Evolutionary conservation across 208 protist genomes (phyloP).

Genomic region (Wallacemonas collosoma): DNA sequence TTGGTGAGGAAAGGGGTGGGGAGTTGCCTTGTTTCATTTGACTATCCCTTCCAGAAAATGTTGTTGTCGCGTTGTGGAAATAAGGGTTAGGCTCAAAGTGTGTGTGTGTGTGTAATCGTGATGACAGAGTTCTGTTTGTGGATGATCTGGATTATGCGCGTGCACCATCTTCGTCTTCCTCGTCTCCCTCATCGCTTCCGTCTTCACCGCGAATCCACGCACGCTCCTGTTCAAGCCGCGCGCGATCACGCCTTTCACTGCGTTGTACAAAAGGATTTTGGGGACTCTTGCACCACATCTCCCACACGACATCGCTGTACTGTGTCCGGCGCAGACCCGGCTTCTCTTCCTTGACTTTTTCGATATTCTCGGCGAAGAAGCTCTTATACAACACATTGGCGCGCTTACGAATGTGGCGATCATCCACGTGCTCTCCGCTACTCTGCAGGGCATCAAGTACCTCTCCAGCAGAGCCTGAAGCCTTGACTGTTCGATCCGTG

Average conservation of each 20-base stretch:
- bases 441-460: slow-evolving; percentile 51
- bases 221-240: slow-evolving; percentile 71
- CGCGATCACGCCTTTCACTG: slow-evolving; percentile 54
- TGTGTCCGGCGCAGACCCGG: slow-evolving; percentile 79
- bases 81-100: no score
- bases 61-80: no score
- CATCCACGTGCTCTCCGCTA: slow-evolving; percentile 28
- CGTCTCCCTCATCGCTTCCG: slow-evolving; percentile 42
- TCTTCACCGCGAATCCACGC: slow-evolving; percentile 75
- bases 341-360: slow-evolving; percentile 68
- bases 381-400: slow-evolving; percentile 78
- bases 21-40: no score
- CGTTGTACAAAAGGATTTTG: slow-evolving; percentile 88
- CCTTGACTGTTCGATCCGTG: slow-evolving; percentile 20
- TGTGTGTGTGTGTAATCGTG: no score
- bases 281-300: slow-evolving; percentile 86
- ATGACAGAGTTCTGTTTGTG: no score
- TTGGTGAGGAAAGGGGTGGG: no score
- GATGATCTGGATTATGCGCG: no score
- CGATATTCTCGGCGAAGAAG: slow-evolving; percentile 79
- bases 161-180: slow-evolving; percentile 15
- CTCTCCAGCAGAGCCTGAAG: slow-evolving; percentile 47
- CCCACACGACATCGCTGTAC: slow-evolving; percentile 90
- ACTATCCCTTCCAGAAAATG: no score
- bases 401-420: slow-evolving; percentile 86